Base-by-base conservation (phyloP, 164 flowering plant species). In the Tinospora cordifolia region DNA sequence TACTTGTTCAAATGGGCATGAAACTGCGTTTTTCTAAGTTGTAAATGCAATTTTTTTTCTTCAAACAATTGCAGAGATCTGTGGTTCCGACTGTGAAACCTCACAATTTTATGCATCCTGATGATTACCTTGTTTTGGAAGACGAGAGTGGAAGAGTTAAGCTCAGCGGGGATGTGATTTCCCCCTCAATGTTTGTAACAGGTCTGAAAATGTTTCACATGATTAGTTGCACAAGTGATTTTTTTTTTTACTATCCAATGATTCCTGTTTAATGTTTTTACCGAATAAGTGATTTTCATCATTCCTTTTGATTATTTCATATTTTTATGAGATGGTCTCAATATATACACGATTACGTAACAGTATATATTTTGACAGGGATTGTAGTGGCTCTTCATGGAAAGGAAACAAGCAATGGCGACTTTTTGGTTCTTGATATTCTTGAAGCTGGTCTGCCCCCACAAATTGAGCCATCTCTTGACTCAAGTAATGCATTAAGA, bases 111-210 rank as follows among this genome's bases (percentile, higher is more conserved):
- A 76, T 87, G 82, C 91, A 92, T 77, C 83, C 88, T 15, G 93
- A 92, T 79, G 98, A 95, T 76, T 74, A 85, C 30, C 83, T 95
- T 76, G 78, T 95, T 73, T 68, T 95, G 77, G 99, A 95, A 84
- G 99, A 92, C 78, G 98, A 90, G 70, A 95, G 96, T 83, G 99
- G 98, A 60, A 84, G 98, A 80, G 93, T 95, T 73, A 92, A 87
- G 71, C 97, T 95, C 74, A 73, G 83, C n/a, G 94, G 98, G 12
- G 65, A 69, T 67, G 40, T 69, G 26, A 81, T 94, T 77, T 67
- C 66, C 36, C 93, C 96, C 65, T 87, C 94, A 67, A 72, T 66
- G 15, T 92, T 82, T 82, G 98, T 95, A 41, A 92, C 99, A 82
- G 98, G 99, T 93, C 15, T 57, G 74, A 72, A 47, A 30, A 30